These are phyloP conservation scores for Arthrobotrys pseudoclavata DNA, from an alignment of 2,329 filamentous ascomycete genomes.

Conservation along the genomic window DNA sequence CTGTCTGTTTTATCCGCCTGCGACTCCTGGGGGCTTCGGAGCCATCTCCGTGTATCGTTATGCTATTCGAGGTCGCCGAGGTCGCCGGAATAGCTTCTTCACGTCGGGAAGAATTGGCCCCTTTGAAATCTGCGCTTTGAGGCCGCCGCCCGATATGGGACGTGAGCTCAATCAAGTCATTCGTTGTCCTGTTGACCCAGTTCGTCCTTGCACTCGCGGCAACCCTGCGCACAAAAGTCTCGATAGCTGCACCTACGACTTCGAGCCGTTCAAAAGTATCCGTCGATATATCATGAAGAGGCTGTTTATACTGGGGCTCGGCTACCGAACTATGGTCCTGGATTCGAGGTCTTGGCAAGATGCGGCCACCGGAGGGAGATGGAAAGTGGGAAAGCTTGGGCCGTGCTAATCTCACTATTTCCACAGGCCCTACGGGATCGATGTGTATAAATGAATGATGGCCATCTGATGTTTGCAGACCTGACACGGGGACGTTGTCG, in stretches of 20 bases:
- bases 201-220: conserved; percentile 72
- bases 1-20: conserved; percentile 20
- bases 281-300: conserved; percentile 66
- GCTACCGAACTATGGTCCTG: conserved; percentile 65
- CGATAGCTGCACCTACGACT: conserved; percentile 86
- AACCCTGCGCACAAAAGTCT: conserved; percentile 89
- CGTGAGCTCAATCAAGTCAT: conserved; percentile 56
- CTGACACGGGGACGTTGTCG: conserved; percentile 64
- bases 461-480: conserved; percentile 70
- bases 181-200: conserved; percentile 56
- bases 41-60: neutral
- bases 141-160: conserved; percentile 46
- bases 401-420: conserved; percentile 86
- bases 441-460: conserved; percentile 70
- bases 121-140: conserved; percentile 5
- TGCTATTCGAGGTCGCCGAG: conserved; percentile 35
- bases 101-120: neutral
- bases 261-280: conserved; percentile 73
- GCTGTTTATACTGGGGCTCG: conserved; percentile 70
- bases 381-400: conserved; percentile 91
- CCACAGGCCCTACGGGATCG: conserved; percentile 73
- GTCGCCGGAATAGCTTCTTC: conserved; percentile 1
- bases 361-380: conserved; percentile 68
- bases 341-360: conserved; percentile 63
- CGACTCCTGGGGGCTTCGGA: conserved; percentile 37